A percentile compares a stretch with the other conserved stretches of the same genome.
These are phyloP conservation scores for Pseudocercospora cruenta DNA, from an alignment of 2,329 filamentous ascomycete genomes.

Conservation along the genomic window DNA sequence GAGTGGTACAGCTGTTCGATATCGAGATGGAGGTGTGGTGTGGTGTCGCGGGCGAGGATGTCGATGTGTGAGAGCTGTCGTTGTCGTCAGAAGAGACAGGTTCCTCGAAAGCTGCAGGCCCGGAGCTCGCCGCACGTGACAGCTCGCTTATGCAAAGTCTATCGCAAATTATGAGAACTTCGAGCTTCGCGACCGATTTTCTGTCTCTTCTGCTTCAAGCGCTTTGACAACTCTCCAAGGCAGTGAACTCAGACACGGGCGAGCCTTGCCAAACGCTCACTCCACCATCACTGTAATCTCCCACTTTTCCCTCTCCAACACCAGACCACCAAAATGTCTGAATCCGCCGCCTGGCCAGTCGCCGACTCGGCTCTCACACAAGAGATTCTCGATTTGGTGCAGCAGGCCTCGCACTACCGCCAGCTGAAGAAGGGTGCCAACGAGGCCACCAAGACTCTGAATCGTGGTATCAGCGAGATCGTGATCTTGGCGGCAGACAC, in stretches of 20 bases:
- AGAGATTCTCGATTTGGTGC: constrained; percentile 56
- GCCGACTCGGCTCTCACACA: constrained; percentile 54
- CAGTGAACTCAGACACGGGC: constrained; percentile 41
- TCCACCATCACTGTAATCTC: not conserved
- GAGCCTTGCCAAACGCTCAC: constrained; percentile 32
- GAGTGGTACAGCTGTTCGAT: constrained; percentile 8
- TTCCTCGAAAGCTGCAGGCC: not conserved
- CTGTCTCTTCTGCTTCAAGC: not conserved
- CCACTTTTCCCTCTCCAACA: constrained; percentile 28
- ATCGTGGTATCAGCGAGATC: constrained; percentile 87
- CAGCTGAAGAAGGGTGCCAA: constrained; percentile 91
- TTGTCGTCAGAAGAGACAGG: constrained; percentile 1
- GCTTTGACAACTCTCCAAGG: constrained; percentile 30
- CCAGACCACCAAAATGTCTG: constrained; percentile 41
- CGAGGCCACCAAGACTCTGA: constrained; percentile 84
- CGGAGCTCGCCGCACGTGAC: constrained; percentile 2
- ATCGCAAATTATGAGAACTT: not conserved
- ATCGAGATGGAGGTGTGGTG: constrained; percentile 7
- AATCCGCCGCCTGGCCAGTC: constrained; percentile 49
- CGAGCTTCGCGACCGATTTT: not conserved
- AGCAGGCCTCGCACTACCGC: constrained; percentile 62
- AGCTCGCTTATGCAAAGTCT: not conserved
- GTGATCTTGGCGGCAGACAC: constrained; percentile 90
- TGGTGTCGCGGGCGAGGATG: constrained; percentile 3
- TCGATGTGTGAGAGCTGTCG: constrained; percentile 2